phyloP scores from a whole-genome alignment of 768 basidiomycete species.

The Tricholoma matsutake region DNA sequence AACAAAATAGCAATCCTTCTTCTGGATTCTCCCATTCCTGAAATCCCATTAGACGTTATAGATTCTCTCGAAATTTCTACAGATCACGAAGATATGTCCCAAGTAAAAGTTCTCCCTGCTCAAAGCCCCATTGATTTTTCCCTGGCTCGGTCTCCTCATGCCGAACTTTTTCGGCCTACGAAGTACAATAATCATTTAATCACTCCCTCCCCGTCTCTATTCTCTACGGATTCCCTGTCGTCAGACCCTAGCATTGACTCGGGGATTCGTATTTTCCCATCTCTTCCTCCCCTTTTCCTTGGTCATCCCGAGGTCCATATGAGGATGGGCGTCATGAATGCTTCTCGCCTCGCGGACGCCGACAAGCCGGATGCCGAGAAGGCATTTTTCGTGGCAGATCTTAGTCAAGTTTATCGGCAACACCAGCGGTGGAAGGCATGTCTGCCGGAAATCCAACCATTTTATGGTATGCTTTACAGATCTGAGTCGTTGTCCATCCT shows the following conservation, averaged over 20 bases:
- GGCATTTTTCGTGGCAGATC: slow-evolving; percentile 96
- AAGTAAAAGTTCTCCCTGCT: slow-evolving; percentile 47
- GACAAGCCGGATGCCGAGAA: slow-evolving; percentile 77
- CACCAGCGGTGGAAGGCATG: slow-evolving; percentile 76
- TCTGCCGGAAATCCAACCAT: slow-evolving; percentile 87
- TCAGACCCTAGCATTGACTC: slow-evolving; percentile 22
- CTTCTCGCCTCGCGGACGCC: slow-evolving; percentile 46
- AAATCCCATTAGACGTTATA: slow-evolving; percentile 24
- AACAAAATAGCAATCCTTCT: slow-evolving; percentile 2
- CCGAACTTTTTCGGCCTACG: slow-evolving; percentile 10
- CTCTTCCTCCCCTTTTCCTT: slow-evolving; percentile 60
- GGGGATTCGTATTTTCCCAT: slow-evolving; percentile 52
- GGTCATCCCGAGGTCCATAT: slow-evolving; percentile 76
- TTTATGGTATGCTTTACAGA: slow-evolving; percentile 69
- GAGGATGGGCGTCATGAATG: slow-evolving; percentile 71
- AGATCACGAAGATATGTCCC: slow-evolving; percentile 48
- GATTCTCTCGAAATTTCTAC: slow-evolving; percentile 20
- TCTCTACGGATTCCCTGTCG: slow-evolving; percentile 37
- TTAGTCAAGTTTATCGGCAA: slow-evolving; percentile 82
- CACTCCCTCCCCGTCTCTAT: slow-evolving; percentile 57
- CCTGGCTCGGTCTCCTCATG: slow-evolving; percentile 15
- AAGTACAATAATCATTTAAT: slow-evolving; percentile 26
- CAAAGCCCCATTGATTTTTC: slow-evolving; percentile 34
- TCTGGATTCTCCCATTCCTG: slow-evolving; percentile 12
- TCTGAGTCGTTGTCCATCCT: slow-evolving; percentile 2